Evolutionary conservation across 805 yeast genomes (phyloP).

Genomic region (Yamadazyma tumulicola): DNA sequence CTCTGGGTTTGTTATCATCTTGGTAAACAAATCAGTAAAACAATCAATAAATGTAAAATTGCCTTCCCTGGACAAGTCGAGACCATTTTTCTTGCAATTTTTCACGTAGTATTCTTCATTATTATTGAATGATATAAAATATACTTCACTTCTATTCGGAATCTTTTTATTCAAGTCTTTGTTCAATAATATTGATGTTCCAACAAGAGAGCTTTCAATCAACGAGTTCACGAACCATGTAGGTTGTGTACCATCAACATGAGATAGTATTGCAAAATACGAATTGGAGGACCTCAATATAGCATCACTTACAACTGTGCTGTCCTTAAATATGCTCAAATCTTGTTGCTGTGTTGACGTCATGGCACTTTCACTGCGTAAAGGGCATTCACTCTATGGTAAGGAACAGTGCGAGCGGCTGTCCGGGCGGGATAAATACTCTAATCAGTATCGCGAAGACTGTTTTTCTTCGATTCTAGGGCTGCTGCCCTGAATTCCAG

Average conservation of each 20-base stretch:
- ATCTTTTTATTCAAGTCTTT: slow-evolving; percentile 20
- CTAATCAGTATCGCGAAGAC: too few species aligned
- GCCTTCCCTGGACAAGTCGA: slow-evolving; percentile 22
- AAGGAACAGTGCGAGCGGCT: too few species aligned
- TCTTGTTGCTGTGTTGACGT: too few species aligned
- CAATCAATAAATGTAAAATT: slow-evolving; percentile 43
- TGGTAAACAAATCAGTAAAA: slow-evolving; percentile 43
- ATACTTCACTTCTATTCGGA: slow-evolving; percentile 25
- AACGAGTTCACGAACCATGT: slow-evolving; percentile 59
- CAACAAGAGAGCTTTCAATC: slow-evolving; percentile 48
- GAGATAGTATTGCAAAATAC: slow-evolving; percentile 23
- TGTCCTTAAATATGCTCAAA: slow-evolving; percentile 49
- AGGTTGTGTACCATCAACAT: slow-evolving; percentile 52
- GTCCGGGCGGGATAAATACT: too few species aligned
- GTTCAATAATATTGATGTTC: slow-evolving; percentile 43
- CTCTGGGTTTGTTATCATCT: slow-evolving; percentile 21
- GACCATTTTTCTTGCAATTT: slow-evolving; percentile 37
- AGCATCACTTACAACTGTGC: slow-evolving; percentile 37
- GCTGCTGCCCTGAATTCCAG: neutral
- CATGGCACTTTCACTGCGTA: too few species aligned
- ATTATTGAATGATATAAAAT: slow-evolving; percentile 34
- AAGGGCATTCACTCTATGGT: too few species aligned
- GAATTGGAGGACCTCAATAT: slow-evolving; percentile 15
- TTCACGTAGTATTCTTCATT: slow-evolving; percentile 30
- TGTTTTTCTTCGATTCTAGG: too few species aligned